Base-by-base conservation (phyloP, 768 basidiomycete species). In the Boletus fagicola region DNA sequence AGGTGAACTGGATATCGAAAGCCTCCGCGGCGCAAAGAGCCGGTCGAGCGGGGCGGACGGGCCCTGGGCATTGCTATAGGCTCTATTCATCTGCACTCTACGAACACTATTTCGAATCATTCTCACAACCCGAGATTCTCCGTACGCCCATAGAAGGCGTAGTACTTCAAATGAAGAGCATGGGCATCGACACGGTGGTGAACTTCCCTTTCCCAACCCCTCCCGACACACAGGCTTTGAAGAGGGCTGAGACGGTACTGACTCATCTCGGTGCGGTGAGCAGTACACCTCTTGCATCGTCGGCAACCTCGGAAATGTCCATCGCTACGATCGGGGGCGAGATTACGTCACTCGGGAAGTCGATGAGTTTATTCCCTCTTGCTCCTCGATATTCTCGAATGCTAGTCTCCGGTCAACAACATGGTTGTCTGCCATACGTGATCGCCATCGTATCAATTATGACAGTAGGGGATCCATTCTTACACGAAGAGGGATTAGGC, bases 161-260 rank as follows among this genome's bases (percentile, higher is more conserved):
- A 24, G 91, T 98, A 10, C 78, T 98, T 33, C 95, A 98, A 72
- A 98, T 99, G 96, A 99, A 99, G 78, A 87, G 86, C 71, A 98
- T 99, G 94, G 92, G 96, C 68, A 96, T 99, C 57, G 94, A 98
- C 66, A 81, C 92, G 1, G 93, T 98, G 39, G 80, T 92, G 64
- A 98, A 98, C 75, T 99, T 99, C 72, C 97, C 97, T 16, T 98
- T 98, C 75, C 97, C 97, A 1, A 98, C 97, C 0, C 89, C 96
- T 15, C 97, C 97, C 0, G 92, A 97, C 71, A 83, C 88, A 38
- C 65, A 72, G 11, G 81, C 84, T 5, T 77, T 99, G 44, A 80
- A 77, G 56, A 88, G 87, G 66, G 94, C 97, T 2, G 95, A 99
- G 74, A 84, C 78, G 46, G 78, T 87, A 4, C 78, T 99, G 40